Base-by-base conservation (phyloP, 257 asterid genomes). In the Misopates orontium region DNA sequence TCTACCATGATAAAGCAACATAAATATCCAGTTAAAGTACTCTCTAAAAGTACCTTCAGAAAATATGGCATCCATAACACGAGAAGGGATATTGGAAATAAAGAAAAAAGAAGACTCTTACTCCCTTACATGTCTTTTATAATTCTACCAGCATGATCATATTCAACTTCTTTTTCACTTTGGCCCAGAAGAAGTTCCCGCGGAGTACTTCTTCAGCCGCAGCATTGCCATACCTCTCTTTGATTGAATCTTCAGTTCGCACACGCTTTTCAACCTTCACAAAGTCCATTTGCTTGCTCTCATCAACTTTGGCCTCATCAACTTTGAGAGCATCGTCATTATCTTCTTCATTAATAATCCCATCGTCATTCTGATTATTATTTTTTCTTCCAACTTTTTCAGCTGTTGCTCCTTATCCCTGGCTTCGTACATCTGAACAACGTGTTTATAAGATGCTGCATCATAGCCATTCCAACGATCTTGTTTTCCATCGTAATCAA, bases 241-340 rank as follows among this genome's bases (percentile, higher is more conserved):
- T 88, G 64, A 94, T 82, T 28, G 74, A 84, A 41, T 86, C 97
- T 85, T 86, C 90, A 44, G 99, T 94, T 13, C 99, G 92, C 60
- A 94, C 97, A 88, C 97, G 96, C 80, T 90, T 94, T 71, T 94
- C 99, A 62, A 94, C 97, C 91, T 90, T 94, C 1, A 97, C 96
- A 22, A 90, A 94, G 80, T 94, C 99, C 99, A 88, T 90, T 77
- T 94, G 99, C 80, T 94, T 88, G 87, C 97, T 90, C 84, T 94
- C 99, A 61, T 90, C 99, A 59, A 94, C 99, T 82, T 87, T 87
- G 21, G 99, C 97, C 84, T 94, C 99, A 67, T 94, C 99, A 32
- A 90, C 81, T 78, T 79, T 88, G 70, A 88, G 65, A 56, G 11
- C 39, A 20, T 78, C 96, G 48, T 80, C 92, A 23, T 93, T 90